A percentile compares a stretch with the other conserved stretches of the same genome.
These are phyloP conservation scores for Homolaphlyctis polyrhiza DNA, from an alignment of 371 early-diverging fungal genomes.

Conservation along the genomic window DNA sequence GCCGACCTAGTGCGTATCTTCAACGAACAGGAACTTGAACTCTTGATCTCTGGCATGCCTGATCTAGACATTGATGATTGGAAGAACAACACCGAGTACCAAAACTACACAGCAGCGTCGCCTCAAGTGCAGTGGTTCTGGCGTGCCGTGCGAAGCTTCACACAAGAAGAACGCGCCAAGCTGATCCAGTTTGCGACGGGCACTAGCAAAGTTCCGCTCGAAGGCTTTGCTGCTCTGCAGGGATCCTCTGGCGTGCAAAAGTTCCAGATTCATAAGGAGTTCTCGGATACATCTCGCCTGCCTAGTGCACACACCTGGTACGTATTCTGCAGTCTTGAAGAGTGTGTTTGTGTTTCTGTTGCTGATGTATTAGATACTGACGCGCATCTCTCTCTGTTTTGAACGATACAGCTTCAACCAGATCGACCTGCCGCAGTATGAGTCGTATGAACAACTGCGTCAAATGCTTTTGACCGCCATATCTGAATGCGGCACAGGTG, in stretches of 20 bases:
- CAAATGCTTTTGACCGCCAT: constrained; percentile 84
- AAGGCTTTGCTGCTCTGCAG: constrained; percentile 92
- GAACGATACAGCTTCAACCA: constrained; percentile 88
- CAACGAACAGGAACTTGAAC: constrained; percentile 97
- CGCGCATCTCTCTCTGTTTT: constrained; percentile 10
- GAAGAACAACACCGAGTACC: constrained; percentile 98
- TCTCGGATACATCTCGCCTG: constrained; percentile 76
- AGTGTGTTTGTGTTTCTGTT: neutral
- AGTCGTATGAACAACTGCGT: constrained; percentile 88
- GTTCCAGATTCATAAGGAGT: constrained; percentile 98
- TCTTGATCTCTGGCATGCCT: constrained; percentile 96
- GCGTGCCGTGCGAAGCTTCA: constrained; percentile 96
- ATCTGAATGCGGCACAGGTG: constrained; percentile 88
- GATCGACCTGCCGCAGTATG: constrained; percentile 94
- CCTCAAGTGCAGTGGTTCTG: constrained; percentile 98
- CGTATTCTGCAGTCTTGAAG: constrained; percentile 15
- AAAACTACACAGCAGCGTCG: constrained; percentile 78
- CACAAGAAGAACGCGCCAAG: constrained; percentile 96
- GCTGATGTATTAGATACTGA: neutral
- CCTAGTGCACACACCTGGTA: constrained; percentile 99
- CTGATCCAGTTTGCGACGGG: constrained; percentile 98
- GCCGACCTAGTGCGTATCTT: constrained; percentile 87
- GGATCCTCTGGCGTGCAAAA: constrained; percentile 93
- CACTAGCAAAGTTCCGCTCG: constrained; percentile 96
- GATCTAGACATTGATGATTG: constrained; percentile 99